A percentile compares a stretch with the other conserved stretches of the same genome.
Evolutionary conservation across 257 asterid species (phyloP).

Genomic region (Handroanthus guayacan): DNA sequence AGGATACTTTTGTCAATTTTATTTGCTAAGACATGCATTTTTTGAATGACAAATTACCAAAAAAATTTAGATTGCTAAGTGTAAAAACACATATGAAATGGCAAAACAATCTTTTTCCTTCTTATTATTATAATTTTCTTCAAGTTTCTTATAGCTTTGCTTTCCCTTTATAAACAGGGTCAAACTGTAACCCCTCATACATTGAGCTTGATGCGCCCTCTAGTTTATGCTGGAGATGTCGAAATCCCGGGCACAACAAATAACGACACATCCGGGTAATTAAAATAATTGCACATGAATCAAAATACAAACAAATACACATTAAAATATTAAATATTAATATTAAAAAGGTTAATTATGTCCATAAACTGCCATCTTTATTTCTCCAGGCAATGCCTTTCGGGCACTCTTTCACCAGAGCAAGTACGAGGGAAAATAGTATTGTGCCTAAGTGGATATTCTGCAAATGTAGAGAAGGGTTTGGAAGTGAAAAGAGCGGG

Average conservation of each 20-base stretch:
- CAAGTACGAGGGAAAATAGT: slow-evolving; percentile 51
- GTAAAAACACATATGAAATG: no score
- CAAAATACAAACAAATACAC: neutral
- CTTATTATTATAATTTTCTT: no score
- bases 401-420: slow-evolving; percentile 45
- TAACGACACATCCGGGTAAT: slow-evolving; percentile 40
- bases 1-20: no score
- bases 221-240: slow-evolving; percentile 40
- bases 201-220: slow-evolving; percentile 26
- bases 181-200: slow-evolving; percentile 38
- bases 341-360: neutral
- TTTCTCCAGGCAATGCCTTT: slow-evolving; percentile 39
- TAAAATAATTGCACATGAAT: no score
- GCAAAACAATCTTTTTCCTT: no score
- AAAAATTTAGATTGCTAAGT: no score
- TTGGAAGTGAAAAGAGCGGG: slow-evolving; percentile 51
- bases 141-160: no score
- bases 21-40: no score
- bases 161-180: slow-evolving; percentile 35
- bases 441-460: slow-evolving; percentile 25
- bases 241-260: slow-evolving; percentile 41
- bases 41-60: no score
- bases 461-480: slow-evolving; percentile 6
- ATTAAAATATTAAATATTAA: neutral
- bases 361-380: neutral